phyloP scores from a whole-genome alignment of 164 flowering plant species.

The Akebia trifoliata region DNA sequence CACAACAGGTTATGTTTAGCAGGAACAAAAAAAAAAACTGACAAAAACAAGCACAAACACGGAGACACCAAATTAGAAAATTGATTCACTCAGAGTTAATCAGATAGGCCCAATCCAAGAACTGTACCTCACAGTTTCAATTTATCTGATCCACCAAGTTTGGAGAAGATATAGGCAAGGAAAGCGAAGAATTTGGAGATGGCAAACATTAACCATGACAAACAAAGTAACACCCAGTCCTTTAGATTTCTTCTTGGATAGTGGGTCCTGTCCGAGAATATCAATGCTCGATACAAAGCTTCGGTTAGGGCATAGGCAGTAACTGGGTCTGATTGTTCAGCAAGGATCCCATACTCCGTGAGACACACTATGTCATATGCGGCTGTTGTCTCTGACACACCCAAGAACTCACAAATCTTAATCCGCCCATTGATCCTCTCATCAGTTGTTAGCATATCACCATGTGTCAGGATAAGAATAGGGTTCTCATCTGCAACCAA shows the following conservation, averaged over 20 bases:
- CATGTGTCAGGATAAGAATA: constrained; percentile 66
- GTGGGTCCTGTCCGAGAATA: constrained; percentile 49
- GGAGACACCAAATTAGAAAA: too few relatives aligned
- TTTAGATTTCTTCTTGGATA: constrained; percentile 30
- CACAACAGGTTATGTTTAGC: too few relatives aligned
- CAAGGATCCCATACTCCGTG: constrained; percentile 57
- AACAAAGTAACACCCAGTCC: constrained; percentile 25
- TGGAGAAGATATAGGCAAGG: constrained; percentile 38
- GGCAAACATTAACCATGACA: constrained; percentile 31
- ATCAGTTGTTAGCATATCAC: constrained; percentile 51
- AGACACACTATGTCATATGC: constrained; percentile 64
- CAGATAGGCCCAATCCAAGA: background rate
- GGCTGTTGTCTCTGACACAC: constrained; percentile 48
- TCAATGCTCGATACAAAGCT: constrained; percentile 58
- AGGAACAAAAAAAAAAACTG: too few relatives aligned
- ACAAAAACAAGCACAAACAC: background rate
- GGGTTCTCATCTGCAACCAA: constrained; percentile 63
- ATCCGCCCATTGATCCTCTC: constrained; percentile 58
- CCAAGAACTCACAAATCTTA: constrained; percentile 45
- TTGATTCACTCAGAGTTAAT: too few relatives aligned
- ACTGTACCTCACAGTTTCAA: constrained; percentile 2
- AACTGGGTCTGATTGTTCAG: constrained; percentile 60
- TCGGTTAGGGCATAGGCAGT: constrained; percentile 57
- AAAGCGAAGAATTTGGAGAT: constrained; percentile 32
- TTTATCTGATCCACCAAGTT: constrained; percentile 20